Evolutionary conservation across 257 asterid species (phyloP).

Genomic region (Rauvolfia tetraphylla): DNA sequence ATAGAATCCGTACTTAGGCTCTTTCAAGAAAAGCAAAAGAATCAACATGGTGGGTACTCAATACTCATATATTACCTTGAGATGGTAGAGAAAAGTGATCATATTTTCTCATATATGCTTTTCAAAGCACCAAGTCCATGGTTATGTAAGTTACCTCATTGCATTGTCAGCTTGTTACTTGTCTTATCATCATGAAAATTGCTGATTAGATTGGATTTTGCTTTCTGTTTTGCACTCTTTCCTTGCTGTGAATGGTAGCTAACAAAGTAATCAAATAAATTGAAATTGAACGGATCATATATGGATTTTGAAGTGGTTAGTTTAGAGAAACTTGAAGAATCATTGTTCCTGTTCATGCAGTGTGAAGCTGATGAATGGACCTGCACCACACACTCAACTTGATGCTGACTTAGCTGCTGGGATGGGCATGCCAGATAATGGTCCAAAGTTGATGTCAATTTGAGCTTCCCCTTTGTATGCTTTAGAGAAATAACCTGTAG

Average conservation of each 20-base stretch:
- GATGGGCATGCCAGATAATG: conserved; percentile 96
- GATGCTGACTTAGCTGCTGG: conserved; percentile 95
- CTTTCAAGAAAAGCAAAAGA: neutral
- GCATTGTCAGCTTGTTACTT: neutral
- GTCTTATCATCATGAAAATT: neutral
- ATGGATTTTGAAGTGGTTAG: too few species aligned
- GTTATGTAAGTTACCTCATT: neutral
- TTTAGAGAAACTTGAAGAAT: neutral
- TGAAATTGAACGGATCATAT: neutral
- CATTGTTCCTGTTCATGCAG: conserved; percentile 26
- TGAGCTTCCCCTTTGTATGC: conserved; percentile 14
- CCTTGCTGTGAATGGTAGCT: neutral
- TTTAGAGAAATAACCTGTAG: neutral
- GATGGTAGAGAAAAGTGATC: neutral
- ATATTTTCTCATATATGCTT: neutral
- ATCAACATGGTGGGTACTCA: neutral
- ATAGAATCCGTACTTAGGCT: neutral
- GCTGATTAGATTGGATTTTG: neutral
- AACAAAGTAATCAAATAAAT: neutral
- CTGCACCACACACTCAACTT: conserved; percentile 81
- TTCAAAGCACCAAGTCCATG: neutral
- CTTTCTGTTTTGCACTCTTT: neutral
- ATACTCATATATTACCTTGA: neutral
- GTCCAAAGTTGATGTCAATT: conserved; percentile 75
- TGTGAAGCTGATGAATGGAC: conserved; percentile 74